These are phyloP conservation scores for Dactylellina sp. DNA, from an alignment of 2,329 filamentous ascomycete genomes.

Conservation along the genomic window DNA sequence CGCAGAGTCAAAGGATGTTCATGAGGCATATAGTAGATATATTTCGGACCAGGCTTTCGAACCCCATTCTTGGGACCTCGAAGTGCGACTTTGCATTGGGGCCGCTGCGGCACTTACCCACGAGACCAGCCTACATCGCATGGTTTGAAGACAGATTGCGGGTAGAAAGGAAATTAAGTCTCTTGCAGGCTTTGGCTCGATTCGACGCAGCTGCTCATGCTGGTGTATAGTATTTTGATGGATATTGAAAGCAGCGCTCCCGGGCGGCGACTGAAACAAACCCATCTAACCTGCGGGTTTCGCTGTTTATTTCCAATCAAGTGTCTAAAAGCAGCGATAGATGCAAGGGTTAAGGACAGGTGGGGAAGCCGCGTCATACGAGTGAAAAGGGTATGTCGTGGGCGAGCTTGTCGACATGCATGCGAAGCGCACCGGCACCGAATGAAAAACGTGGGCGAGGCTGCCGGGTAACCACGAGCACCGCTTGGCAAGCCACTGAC, in stretches of 20 bases:
- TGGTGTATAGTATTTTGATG: no score
- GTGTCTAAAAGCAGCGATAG: constrained; percentile 34
- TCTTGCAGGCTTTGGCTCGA: no score
- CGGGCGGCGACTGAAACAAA: constrained; percentile 4
- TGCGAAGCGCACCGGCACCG: constrained; percentile 54
- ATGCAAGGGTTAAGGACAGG: constrained; percentile 45
- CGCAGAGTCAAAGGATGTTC: neutral
- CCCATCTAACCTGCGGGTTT: neutral
- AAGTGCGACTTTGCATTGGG: no score
- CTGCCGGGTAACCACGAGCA: constrained; percentile 57
- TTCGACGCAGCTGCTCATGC: no score
- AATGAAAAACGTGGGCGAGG: constrained; percentile 49
- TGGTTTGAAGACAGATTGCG: no score
- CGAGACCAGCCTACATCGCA: no score
- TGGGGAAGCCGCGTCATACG: constrained; percentile 48
- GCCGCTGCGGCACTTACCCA: no score
- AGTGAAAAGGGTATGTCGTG: constrained; percentile 25
- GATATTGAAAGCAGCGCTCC: no score
- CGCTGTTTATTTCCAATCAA: constrained; percentile 29
- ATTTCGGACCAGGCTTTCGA: no score
- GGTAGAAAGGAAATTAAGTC: no score
- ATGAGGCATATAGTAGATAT: constrained; percentile 26
- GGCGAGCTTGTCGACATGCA: constrained; percentile 44
- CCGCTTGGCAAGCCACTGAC: constrained; percentile 57
- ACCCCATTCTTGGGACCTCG: no score